Conservation (phyloP, 2,329 filamentous ascomycete species). For the Pestalotiopsis sp. region DNA sequence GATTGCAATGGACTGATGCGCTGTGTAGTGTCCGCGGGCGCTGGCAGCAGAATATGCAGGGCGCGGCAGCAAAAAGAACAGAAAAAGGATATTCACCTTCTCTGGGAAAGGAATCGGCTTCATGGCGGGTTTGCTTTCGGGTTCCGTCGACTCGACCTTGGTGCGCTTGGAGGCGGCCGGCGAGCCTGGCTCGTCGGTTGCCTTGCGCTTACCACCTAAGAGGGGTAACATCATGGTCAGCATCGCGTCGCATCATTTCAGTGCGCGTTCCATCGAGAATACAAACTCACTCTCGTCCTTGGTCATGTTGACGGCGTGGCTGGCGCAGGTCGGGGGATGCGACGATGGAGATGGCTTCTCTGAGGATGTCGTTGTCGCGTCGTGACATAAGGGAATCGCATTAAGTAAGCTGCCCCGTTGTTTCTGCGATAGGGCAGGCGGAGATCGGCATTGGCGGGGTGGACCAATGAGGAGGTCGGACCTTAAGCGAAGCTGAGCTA, state of each 20-base stretch:
- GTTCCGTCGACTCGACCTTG: conserved; percentile 52
- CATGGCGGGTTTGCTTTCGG: conserved; percentile 54
- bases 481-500: not conserved
- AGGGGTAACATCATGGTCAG: conserved; percentile 12
- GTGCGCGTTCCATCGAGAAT: not conserved
- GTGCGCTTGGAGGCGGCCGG: conserved; percentile 66
- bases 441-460: not conserved
- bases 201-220: conserved; percentile 71
- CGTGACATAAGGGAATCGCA: conserved; percentile 7
- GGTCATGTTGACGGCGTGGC: conserved; percentile 27
- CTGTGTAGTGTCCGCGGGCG: not conserved
- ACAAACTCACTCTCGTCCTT: conserved; percentile 43
- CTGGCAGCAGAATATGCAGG: not conserved
- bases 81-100: conserved; percentile 58
- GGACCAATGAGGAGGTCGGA: not conserved
- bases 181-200: conserved; percentile 65
- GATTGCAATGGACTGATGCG: not conserved
- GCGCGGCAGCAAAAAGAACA: not conserved
- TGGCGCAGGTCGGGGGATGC: not conserved
- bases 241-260: not conserved
- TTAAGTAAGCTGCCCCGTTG: not conserved
- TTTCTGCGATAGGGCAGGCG: not conserved
- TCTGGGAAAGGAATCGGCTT: conserved; percentile 85
- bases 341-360: not conserved
- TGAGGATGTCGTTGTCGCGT: not conserved